Evolutionary conservation across 202 grass and related monocot genomes (phyloP), one percentile per base, ranked within the genome.

Genomic region (Panicum virgatum): DNA sequence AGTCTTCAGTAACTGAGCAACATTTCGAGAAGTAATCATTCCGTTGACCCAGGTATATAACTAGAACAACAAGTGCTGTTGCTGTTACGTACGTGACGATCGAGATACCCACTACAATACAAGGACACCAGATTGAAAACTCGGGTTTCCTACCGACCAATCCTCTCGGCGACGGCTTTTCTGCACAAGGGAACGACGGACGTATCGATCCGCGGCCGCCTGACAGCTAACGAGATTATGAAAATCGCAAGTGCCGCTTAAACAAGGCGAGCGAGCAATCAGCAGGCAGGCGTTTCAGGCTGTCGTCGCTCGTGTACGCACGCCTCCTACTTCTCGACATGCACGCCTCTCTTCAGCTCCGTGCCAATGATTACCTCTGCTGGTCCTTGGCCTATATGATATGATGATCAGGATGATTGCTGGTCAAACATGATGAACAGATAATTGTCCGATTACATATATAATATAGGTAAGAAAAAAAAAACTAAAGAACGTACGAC

Each of bases 81-180:
- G 23, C 22, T 26, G 56, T 13, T 59, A 59, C 23, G 23, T 59
- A 59, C 56, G 56, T 59, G 56, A 59, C 23, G 56, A 32, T 32
- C 32, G 32, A 59, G 9, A 25, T 20, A n/a, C n/a, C n/a, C n/a
- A 8, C 50, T 47, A 18, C 15, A 6, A 18, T 48, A 19, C 48
- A 29, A 32, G 32, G 4, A 23, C 11, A 16, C 7, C 29, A 19
- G 16, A 20, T 7, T 72, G n/a, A n/a, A n/a, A n/a, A n/a, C n/a
- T n/a, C n/a, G n/a, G n/a, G n/a, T n/a, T n/a, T n/a, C n/a, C 66
- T 71, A 60, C 66, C 79, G 67, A 72, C 54, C 79, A 73, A 51
- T 37, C 40, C 44, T 50, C 7, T 5, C 57, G 57, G 57, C 44
- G 66, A 60, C 66, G 52, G 9, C n/a, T n/a, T n/a, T n/a, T n/a